A percentile compares a stretch with the other conserved stretches of the same genome.
Evolutionary conservation across 768 basidiomycete genomes (phyloP).

Genomic region (Mycena olivaceomarginata): DNA sequence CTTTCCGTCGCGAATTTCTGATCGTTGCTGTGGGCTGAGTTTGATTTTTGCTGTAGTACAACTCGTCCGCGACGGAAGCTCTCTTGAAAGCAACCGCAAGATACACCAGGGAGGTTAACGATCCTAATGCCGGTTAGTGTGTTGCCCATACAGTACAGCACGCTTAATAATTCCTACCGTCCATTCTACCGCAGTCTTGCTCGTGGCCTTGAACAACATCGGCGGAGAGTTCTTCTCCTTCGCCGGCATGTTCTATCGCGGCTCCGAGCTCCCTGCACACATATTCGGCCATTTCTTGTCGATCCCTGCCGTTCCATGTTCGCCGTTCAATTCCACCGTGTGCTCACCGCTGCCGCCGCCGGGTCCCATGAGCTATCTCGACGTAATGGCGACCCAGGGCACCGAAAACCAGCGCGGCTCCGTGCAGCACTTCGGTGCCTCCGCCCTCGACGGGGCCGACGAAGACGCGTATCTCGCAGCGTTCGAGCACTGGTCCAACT

Average conservation of each 20-base stretch:
- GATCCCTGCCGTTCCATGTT: conserved; percentile 53
- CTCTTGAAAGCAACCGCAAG: background rate
- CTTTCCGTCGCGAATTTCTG: background rate
- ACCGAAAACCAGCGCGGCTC: conserved; percentile 52
- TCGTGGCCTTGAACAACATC: conserved; percentile 49
- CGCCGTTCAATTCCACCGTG: too few species aligned
- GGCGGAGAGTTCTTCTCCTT: conserved; percentile 47
- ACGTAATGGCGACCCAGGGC: conserved; percentile 55
- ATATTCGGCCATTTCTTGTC: conserved; percentile 61
- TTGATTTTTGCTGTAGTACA: too few species aligned
- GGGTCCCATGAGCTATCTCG: conserved; percentile 58
- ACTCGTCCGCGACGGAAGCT: background rate
- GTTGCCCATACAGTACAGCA: background rate
- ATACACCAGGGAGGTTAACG: background rate
- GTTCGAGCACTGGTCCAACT: conserved; percentile 56
- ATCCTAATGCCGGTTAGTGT: background rate
- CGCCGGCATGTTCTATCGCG: conserved; percentile 37
- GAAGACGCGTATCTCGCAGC: conserved; percentile 55
- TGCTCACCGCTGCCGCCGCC: conserved; percentile 44
- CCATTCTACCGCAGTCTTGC: conserved; percentile 22
- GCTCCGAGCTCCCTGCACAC: conserved; percentile 54
- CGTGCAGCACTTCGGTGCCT: conserved; percentile 59
- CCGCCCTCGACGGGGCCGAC: conserved; percentile 54
- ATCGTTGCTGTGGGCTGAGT: too few species aligned
- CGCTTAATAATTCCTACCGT: background rate